phyloP scores from a whole-genome alignment of 2,329 filamentous ascomycete genomes.

The Colletotrichum echinochloae region DNA sequence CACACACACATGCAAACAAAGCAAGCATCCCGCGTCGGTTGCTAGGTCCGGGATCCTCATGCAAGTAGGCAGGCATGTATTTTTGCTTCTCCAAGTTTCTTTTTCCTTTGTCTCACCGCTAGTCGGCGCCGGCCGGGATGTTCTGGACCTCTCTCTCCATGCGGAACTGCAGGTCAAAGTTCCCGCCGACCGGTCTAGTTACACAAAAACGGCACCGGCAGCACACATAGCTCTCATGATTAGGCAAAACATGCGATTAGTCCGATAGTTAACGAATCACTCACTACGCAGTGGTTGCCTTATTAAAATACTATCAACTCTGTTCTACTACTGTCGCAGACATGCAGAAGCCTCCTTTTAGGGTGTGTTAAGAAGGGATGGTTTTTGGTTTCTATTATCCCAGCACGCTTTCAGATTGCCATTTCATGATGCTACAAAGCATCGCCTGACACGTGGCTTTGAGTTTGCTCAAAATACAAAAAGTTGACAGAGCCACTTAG shows the following conservation, averaged over 20 bases:
- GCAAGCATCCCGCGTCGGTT: constrained; percentile 8
- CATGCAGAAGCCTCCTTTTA: constrained; percentile 23
- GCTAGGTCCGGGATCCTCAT: constrained; percentile 27
- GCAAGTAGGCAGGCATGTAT: constrained; percentile 14
- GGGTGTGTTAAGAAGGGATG: not conserved
- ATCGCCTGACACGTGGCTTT: constrained; percentile 18
- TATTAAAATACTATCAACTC: constrained; percentile 39
- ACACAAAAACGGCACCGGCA: not conserved
- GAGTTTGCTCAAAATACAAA: constrained; percentile 38
- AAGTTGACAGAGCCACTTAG: constrained; percentile 52
- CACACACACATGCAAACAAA: not conserved
- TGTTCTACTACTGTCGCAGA: constrained; percentile 18
- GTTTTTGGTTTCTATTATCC: constrained; percentile 30
- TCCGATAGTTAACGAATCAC: constrained; percentile 10
- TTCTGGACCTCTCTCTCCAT: constrained; percentile 28
- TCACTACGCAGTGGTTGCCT: constrained; percentile 22
- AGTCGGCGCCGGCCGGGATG: constrained; percentile 26
- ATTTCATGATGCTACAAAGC: constrained; percentile 18
- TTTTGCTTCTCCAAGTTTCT: not conserved
- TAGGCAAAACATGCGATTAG: not conserved
- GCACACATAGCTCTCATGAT: not conserved
- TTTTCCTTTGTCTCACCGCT: constrained; percentile 34
- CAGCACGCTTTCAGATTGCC: constrained; percentile 26
- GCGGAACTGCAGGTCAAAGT: constrained; percentile 22
- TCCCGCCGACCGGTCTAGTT: constrained; percentile 9